Evolutionary conservation across 176 grass and related monocot genomes (phyloP), one percentile per base, ranked within the genome.

Genomic region (Tillandsia fasciculata): DNA sequence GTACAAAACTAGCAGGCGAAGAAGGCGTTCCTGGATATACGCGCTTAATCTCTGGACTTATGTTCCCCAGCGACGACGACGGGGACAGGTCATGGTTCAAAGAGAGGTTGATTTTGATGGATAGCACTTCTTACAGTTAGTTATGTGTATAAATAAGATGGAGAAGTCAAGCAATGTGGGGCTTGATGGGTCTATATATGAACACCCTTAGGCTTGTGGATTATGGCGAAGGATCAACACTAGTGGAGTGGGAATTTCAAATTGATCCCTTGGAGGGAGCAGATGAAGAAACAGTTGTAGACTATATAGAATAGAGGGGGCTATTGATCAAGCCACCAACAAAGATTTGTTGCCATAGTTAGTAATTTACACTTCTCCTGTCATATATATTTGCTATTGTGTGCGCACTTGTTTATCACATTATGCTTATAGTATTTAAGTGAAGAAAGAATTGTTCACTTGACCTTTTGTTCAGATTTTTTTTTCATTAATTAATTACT

Each of bases 1-100:
- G 65, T 33, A 67, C 65, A 17, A 67, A 48, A 67, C 48, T 67
- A 20, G 29, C 12, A 17, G 65, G 65, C 10, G 65, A 67, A 67
- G 42, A 67, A 67, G 65, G 33, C 12, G 28, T 49, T 49, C 10
- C 81, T 74, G 8, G 77, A 63, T 3, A 88, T 51, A 9, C 79
- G 59, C 71, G 29, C 52, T 82, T 83, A 78, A 88, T 87, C 64
- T 86, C 72, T 48, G 84, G 84, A 2, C 85, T 53, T n/a, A 92
- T 53, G 72, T 23, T 61, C 22, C 56, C 84, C 85, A 65, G 81
- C 87, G 26, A 70, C 56, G 73, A 87, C 79, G n/a, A n/a, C n/a
- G n/a, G 80, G 86, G 49, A 83, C 66, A 17, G 73, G 51, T 65
- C 64, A 8, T 65, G 64, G 64, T 5, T 65, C 12, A 42, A 65